Evolutionary conservation across 495 filamentous ascomycete species (phyloP).

Genomic region (Penicillium robsamsonii): DNA sequence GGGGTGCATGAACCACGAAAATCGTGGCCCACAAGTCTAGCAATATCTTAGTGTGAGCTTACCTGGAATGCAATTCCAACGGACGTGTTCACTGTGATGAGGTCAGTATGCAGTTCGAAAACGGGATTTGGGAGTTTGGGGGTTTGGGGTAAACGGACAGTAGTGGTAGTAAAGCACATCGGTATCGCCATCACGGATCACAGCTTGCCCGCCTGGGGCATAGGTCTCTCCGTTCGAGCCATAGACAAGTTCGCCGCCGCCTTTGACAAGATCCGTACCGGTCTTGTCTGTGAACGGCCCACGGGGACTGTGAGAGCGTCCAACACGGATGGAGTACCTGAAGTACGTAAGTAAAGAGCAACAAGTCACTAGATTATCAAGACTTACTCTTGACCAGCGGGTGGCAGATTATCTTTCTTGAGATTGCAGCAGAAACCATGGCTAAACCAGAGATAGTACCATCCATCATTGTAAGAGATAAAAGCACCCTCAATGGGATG

Average conservation of each 20-base stretch:
- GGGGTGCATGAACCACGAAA: constrained; percentile 9
- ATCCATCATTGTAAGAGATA: constrained; percentile 54
- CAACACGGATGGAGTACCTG: constrained; percentile 48
- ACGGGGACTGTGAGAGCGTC: constrained; percentile 32
- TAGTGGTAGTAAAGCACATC: constrained; percentile 52
- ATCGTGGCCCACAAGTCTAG: constrained; percentile 20
- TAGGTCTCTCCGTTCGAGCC: constrained; percentile 48
- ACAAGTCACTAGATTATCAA: not conserved
- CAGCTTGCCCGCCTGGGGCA: constrained; percentile 47
- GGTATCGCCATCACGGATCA: constrained; percentile 31
- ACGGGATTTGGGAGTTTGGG: no score
- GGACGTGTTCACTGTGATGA: constrained; percentile 39
- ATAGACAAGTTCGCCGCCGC: constrained; percentile 46
- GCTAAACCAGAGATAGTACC: constrained; percentile 72
- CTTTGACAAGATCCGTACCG: constrained; percentile 37
- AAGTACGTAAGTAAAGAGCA: constrained; percentile 1
- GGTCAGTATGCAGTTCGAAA: constrained; percentile 10
- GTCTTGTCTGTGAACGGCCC: constrained; percentile 45
- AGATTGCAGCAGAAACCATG: constrained; percentile 68
- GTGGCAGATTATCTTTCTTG: constrained; percentile 42
- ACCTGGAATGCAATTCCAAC: constrained; percentile 42
- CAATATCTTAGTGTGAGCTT: constrained; percentile 15
- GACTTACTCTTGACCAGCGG: constrained; percentile 60
- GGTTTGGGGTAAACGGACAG: constrained; percentile 25
- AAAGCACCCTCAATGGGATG: constrained; percentile 50